Evolutionary conservation across 2,329 filamentous ascomycete species (phyloP).

Genomic region (Verticillium dahliae): DNA sequence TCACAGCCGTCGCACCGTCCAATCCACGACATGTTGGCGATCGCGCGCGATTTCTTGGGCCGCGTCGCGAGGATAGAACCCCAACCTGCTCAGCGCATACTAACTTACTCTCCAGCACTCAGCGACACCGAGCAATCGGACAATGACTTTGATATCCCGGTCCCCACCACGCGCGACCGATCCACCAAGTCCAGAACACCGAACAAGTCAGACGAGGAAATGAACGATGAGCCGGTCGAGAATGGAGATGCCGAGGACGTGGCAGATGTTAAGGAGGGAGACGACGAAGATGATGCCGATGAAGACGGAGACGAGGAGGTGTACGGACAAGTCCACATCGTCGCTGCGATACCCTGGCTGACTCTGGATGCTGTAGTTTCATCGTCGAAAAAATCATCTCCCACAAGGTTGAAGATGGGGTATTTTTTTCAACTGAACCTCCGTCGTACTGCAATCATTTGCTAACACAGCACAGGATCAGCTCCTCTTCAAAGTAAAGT

Average conservation of each 20-base stretch:
- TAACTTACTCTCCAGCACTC: slow-evolving; percentile 19
- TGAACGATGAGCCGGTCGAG: not conserved
- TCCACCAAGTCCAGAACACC: slow-evolving; percentile 13
- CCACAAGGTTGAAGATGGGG: slow-evolving; percentile 55
- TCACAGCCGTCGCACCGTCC: not conserved
- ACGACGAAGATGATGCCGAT: slow-evolving; percentile 28
- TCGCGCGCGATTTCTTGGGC: not conserved
- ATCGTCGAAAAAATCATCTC: slow-evolving; percentile 67
- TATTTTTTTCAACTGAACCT: slow-evolving; percentile 25
- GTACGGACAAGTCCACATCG: slow-evolving; percentile 5
- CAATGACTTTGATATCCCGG: slow-evolving; percentile 1
- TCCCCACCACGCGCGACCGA: slow-evolving; percentile 14
- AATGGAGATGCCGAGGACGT: slow-evolving; percentile 16
- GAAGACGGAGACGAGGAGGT: slow-evolving; percentile 36
- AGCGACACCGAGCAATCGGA: slow-evolving; percentile 30
- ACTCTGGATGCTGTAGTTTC: slow-evolving; percentile 40
- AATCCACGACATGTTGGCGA: not conserved
- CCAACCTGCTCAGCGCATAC: not conserved
- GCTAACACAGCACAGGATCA: slow-evolving; percentile 28
- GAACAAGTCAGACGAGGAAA: not conserved
- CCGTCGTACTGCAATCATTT: slow-evolving; percentile 1
- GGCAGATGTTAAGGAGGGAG: slow-evolving; percentile 19
- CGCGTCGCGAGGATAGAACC: not conserved
- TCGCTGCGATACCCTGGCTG: slow-evolving; percentile 8
- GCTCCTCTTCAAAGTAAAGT: slow-evolving; percentile 66